Conservation (phyloP, 495 filamentous ascomycete species). For the Tetracladium marchalianum region DNA sequence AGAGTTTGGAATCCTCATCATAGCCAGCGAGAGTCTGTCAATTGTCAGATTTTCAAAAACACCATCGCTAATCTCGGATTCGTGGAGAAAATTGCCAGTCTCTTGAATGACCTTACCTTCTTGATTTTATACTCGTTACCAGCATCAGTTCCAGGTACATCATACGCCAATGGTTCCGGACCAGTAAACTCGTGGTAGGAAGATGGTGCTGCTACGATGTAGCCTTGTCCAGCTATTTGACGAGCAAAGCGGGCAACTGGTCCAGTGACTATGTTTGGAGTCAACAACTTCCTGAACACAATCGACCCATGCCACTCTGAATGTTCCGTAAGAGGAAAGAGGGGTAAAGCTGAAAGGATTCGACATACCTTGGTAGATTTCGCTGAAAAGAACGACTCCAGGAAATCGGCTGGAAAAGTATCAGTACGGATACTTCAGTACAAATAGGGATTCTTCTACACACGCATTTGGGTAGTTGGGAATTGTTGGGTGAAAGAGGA, state of each 20-base stretch:
- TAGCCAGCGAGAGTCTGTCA: conserved; percentile 71
- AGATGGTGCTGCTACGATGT: conserved; percentile 83
- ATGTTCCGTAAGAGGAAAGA: too few relatives aligned
- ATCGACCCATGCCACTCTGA: not conserved
- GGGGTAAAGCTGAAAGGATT: not conserved
- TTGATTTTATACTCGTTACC: conserved; percentile 80
- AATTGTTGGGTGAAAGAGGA: conserved; percentile 79
- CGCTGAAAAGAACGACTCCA: conserved; percentile 83
- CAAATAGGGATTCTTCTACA: conserved; percentile 14
- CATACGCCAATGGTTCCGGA: conserved; percentile 75
- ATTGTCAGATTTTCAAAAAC: not conserved
- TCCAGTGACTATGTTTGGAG: conserved; percentile 59
- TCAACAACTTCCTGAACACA: not conserved
- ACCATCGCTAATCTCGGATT: too few relatives aligned
- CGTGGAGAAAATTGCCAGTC: not conserved
- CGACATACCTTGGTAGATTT: conserved; percentile 83
- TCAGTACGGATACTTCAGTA: conserved; percentile 14
- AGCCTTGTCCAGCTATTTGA: conserved; percentile 88
- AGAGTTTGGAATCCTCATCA: conserved; percentile 70
- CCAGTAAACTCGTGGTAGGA: conserved; percentile 91
- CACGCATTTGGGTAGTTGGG: conserved; percentile 74
- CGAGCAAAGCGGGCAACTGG: conserved; percentile 85
- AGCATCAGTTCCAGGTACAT: conserved; percentile 76
- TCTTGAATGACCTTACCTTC: conserved; percentile 41
- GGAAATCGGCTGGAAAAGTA: conserved; percentile 56